Conservation (phyloP, 1,284 basidiomycete species). For the Ceratobasidium sp. region DNA sequence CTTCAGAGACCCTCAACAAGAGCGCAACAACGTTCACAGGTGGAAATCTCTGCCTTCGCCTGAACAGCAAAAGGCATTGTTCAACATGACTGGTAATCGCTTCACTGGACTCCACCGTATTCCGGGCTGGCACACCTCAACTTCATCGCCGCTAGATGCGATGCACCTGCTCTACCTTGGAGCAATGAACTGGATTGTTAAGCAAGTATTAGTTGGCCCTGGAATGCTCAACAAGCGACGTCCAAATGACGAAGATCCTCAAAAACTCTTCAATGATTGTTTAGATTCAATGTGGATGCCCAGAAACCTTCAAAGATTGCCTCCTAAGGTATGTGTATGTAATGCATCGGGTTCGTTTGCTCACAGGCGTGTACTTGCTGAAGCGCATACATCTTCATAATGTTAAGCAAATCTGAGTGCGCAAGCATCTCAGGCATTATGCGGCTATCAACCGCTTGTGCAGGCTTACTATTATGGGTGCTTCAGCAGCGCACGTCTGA, state of each 20-base stretch:
- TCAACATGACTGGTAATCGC: conserved; percentile 11
- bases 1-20: not conserved
- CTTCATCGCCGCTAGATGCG: conserved; percentile 2
- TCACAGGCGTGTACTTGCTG: no score
- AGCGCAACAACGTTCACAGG: not conserved
- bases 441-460: no score
- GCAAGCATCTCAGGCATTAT: no score
- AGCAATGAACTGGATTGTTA: conserved; percentile 23
- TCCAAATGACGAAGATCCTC: not conserved
- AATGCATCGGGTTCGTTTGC: not conserved
- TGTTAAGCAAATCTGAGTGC: no score
- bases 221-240: not conserved
- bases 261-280: not conserved
- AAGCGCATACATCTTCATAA: not conserved
- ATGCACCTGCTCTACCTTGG: conserved; percentile 40
- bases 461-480: no score
- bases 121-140: conserved; percentile 24
- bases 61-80: not conserved
- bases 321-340: conserved; percentile 18
- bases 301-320: not conserved
- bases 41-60: not conserved
- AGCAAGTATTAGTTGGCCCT: conserved; percentile 17
- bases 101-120: conserved; percentile 10
- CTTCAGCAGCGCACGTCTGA: no score
- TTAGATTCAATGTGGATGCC: conserved; percentile 24